These are phyloP conservation scores for Bisporella sp. DNA, from an alignment of 2,329 filamentous ascomycete species.

Conservation along the genomic window DNA sequence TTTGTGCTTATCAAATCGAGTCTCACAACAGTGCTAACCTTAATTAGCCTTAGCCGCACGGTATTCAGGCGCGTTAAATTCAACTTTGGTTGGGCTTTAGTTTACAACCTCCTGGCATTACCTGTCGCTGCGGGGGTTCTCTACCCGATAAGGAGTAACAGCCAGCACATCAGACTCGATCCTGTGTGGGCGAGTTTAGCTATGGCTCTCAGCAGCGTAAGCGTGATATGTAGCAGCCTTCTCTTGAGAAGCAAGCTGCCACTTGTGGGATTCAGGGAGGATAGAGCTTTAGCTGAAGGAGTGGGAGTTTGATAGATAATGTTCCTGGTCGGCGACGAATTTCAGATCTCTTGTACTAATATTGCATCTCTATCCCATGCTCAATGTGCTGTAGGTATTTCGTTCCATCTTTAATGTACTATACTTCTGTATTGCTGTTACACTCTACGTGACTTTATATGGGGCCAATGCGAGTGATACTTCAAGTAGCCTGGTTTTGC, in stretches of 20 bases:
- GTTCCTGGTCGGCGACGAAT: neutral
- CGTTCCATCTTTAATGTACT: neutral
- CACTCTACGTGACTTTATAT: too few relatives aligned
- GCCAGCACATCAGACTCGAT: slow-evolving; percentile 56
- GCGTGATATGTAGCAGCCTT: slow-evolving; percentile 78
- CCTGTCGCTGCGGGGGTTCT: slow-evolving; percentile 61
- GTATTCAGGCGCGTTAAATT: slow-evolving; percentile 60
- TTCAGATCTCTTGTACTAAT: too few relatives aligned
- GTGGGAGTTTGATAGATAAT: neutral
- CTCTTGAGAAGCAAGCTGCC: slow-evolving; percentile 43
- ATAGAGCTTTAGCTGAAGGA: neutral
- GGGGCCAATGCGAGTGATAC: neutral
- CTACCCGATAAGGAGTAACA: slow-evolving; percentile 46
- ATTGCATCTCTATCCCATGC: too few relatives aligned
- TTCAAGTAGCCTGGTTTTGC: neutral
- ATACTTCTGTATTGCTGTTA: too few relatives aligned
- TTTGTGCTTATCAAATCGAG: slow-evolving; percentile 69
- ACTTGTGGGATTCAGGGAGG: slow-evolving; percentile 30
- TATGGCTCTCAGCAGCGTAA: slow-evolving; percentile 89
- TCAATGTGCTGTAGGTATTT: too few relatives aligned
- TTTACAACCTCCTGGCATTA: slow-evolving; percentile 59
- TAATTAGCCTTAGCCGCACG: slow-evolving; percentile 50
- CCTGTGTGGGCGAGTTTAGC: slow-evolving; percentile 84
- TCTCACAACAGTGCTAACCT: slow-evolving; percentile 49
- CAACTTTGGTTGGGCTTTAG: slow-evolving; percentile 61